Evolutionary conservation across 371 early-diverging fungal species (phyloP).

Genomic region (Apophysomyces sp.): DNA sequence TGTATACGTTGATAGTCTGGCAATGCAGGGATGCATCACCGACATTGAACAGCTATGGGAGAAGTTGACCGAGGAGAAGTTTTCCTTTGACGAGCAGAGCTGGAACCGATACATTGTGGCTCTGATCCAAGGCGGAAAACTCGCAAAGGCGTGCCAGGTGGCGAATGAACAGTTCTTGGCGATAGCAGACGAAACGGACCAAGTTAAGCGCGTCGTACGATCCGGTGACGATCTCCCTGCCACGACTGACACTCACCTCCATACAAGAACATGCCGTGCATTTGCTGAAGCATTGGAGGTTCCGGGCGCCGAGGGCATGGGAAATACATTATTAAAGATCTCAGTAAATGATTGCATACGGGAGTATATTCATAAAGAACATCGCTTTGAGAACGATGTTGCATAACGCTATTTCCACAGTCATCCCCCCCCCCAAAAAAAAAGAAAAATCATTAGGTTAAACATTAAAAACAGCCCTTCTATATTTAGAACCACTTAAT

Average conservation of each 20-base stretch:
- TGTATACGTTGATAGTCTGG: slow-evolving; percentile 31
- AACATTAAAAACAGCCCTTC: too few species aligned
- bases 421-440: too few species aligned
- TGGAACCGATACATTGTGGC: slow-evolving; percentile 38
- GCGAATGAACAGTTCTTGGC: slow-evolving; percentile 12
- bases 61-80: slow-evolving; percentile 13
- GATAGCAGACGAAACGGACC: background rate
- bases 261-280: slow-evolving; percentile 17
- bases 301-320: background rate
- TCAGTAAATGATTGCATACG: background rate
- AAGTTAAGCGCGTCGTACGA: background rate
- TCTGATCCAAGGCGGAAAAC: slow-evolving; percentile 5
- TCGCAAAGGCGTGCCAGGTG: slow-evolving; percentile 18
- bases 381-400: background rate
- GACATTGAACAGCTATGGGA: slow-evolving; percentile 32
- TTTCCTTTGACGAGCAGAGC: slow-evolving; percentile 40
- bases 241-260: slow-evolving; percentile 15
- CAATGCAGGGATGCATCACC: slow-evolving; percentile 9
- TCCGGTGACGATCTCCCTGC: slow-evolving; percentile 16
- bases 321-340: background rate
- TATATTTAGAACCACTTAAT: too few species aligned
- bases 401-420: too few species aligned
- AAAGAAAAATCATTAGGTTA: too few species aligned
- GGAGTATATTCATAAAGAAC: background rate
- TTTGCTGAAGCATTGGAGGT: slow-evolving; percentile 22